These are phyloP conservation scores for Blastomyces gilchristii DNA, from an alignment of 2,329 filamentous ascomycete genomes.

Conservation along the genomic window DNA sequence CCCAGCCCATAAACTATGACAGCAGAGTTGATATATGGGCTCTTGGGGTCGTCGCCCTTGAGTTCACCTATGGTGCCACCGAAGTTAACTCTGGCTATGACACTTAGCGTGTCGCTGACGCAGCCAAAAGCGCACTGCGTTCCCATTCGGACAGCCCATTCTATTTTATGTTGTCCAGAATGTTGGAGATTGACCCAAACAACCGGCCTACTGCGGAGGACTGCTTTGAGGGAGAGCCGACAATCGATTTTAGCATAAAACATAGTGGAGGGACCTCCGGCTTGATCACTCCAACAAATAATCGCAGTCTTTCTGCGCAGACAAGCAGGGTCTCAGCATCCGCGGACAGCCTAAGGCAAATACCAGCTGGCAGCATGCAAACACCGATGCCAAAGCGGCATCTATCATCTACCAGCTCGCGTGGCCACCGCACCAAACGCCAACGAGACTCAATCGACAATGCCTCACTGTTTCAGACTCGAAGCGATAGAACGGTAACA, in stretches of 20 bases:
- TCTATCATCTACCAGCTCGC: neutral
- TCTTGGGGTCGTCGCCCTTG: constrained; percentile 14
- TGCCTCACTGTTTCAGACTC: neutral
- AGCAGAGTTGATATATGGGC: constrained; percentile 17
- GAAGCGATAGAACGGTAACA: neutral
- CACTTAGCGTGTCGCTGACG: neutral
- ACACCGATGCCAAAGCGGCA: neutral
- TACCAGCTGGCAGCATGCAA: neutral
- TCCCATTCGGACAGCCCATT: neutral
- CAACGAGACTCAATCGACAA: neutral
- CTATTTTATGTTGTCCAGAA: neutral
- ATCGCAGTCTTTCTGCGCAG: neutral
- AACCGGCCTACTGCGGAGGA: neutral
- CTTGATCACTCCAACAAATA: neutral
- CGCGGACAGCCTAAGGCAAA: neutral
- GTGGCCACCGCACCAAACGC: neutral
- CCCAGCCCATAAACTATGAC: constrained; percentile 6
- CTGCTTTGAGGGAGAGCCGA: neutral
- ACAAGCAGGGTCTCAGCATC: neutral
- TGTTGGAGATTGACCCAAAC: neutral
- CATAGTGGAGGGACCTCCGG: neutral
- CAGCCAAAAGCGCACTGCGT: neutral
- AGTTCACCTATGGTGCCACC: constrained; percentile 3
- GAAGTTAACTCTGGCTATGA: too few relatives aligned
- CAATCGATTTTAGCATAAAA: neutral